These are phyloP conservation scores for Seiridium unicorne DNA, from an alignment of 2,329 filamentous ascomycete species.

Conservation along the genomic window DNA sequence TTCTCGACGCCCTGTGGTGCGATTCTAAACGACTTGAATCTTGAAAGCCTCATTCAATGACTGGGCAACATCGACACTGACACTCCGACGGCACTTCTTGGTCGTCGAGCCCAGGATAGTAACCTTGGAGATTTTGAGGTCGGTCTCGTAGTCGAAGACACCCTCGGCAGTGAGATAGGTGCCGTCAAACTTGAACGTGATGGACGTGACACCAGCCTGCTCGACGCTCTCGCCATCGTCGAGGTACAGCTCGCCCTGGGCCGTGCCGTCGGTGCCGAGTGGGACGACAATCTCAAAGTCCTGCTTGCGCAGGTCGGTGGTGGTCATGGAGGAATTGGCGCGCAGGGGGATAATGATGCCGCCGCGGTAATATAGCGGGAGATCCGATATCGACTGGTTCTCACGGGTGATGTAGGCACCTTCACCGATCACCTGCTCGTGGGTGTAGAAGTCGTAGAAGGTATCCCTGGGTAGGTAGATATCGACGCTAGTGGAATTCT, in stretches of 20 bases:
- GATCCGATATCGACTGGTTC: conserved; percentile 43
- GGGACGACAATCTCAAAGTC: conserved; percentile 73
- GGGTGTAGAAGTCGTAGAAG: conserved; percentile 53
- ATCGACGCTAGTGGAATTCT: conserved; percentile 40
- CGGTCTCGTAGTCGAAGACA: conserved; percentile 49
- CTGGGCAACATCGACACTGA: conserved; percentile 1
- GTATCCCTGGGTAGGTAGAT: conserved; percentile 46
- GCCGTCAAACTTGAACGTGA: conserved; percentile 58
- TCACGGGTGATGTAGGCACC: conserved; percentile 35
- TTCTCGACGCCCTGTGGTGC: too few relatives aligned
- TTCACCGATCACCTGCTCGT: conserved; percentile 38
- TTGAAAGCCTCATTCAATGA: conserved; percentile 4
- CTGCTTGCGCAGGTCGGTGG: conserved; percentile 58
- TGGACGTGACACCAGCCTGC: conserved; percentile 53
- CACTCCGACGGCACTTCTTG: not conserved
- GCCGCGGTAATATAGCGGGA: conserved; percentile 67
- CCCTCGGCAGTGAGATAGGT: conserved; percentile 51
- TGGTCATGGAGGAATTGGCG: conserved; percentile 56
- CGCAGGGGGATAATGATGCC: conserved; percentile 65
- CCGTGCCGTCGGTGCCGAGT: conserved; percentile 59
- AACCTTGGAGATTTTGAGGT: conserved; percentile 43
- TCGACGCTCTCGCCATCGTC: conserved; percentile 72
- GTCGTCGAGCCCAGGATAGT: conserved; percentile 38
- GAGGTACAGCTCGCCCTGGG: conserved; percentile 68
- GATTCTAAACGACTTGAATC: not conserved